phyloP scores from a whole-genome alignment of 2,329 filamentous ascomycete species.

The Pestalotiopsis sp. region DNA sequence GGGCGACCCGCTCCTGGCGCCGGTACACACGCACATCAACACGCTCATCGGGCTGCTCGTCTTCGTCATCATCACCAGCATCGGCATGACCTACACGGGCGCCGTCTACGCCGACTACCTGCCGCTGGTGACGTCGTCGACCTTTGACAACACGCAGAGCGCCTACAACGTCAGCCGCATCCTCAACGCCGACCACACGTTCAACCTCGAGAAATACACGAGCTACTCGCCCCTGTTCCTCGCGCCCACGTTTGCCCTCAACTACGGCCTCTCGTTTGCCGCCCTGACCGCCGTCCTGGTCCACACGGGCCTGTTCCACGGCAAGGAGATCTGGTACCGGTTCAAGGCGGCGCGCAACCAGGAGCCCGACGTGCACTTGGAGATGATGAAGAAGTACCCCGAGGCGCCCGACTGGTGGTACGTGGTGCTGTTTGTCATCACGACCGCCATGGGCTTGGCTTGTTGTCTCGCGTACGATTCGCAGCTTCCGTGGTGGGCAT shows the following conservation, averaged over 20 bases:
- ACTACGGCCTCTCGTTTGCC: constrained; percentile 57
- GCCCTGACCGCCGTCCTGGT: constrained; percentile 48
- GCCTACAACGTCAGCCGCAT: constrained; percentile 56
- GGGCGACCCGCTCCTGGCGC: constrained; percentile 35
- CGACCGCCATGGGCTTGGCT: constrained; percentile 50
- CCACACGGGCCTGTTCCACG: constrained; percentile 41
- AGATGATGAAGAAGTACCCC: constrained; percentile 56
- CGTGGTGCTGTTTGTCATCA: constrained; percentile 41
- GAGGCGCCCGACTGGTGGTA: constrained; percentile 62
- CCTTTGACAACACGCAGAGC: constrained; percentile 59
- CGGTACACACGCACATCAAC: constrained; percentile 43
- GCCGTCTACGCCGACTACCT: constrained; percentile 54
- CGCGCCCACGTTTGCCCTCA: constrained; percentile 46
- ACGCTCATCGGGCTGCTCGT: constrained; percentile 43
- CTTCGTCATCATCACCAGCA: constrained; percentile 45
- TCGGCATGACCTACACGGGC: constrained; percentile 49
- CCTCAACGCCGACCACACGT: constrained; percentile 48
- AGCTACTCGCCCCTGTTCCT: constrained; percentile 60
- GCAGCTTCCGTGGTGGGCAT: constrained; percentile 56
- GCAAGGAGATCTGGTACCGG: constrained; percentile 46
- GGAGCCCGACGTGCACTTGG: constrained; percentile 52
- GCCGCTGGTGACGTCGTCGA: constrained; percentile 56
- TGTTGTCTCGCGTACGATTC: constrained; percentile 48
- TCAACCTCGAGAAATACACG: constrained; percentile 55
- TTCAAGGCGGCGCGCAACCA: constrained; percentile 49